Conservation (phyloP, 345 rosid species). For the Hypericum androsaemum region DNA sequence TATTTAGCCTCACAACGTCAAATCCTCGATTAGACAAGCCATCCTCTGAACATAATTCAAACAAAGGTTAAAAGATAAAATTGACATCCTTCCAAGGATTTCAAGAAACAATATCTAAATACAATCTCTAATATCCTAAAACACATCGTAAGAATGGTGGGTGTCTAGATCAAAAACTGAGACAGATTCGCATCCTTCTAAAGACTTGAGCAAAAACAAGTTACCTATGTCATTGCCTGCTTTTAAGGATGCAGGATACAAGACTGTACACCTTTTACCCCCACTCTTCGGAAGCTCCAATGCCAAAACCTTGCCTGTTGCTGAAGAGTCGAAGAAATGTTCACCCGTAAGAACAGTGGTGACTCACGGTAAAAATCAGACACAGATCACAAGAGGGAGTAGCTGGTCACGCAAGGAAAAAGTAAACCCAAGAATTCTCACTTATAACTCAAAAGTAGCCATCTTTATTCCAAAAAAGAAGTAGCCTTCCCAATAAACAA, state of each 20-base stretch:
- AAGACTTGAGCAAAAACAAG: slow-evolving; percentile 5
- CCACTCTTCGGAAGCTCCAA: slow-evolving; percentile 75
- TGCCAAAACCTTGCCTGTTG: slow-evolving; percentile 85
- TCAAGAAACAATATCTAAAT: slow-evolving; percentile 7
- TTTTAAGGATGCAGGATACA: slow-evolving; percentile 90
- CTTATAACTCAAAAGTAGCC: too few relatives aligned
- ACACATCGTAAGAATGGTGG: too few relatives aligned
- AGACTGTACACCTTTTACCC: slow-evolving; percentile 52
- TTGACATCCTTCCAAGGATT: not conserved
- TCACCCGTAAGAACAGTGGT: not conserved
- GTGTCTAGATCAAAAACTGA: too few relatives aligned
- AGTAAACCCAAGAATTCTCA: too few relatives aligned
- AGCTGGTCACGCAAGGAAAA: not conserved
- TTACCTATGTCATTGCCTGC: slow-evolving; percentile 87
- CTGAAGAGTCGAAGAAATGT: slow-evolving; percentile 30
- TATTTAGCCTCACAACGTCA: slow-evolving; percentile 79
- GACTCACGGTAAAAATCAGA: not conserved
- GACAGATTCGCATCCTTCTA: not conserved
- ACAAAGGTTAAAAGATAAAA: not conserved
- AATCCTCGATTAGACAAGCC: slow-evolving; percentile 79
- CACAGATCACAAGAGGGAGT: not conserved
- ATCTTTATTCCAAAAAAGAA: too few relatives aligned
- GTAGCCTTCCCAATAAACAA: too few relatives aligned
- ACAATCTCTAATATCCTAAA: slow-evolving; percentile 2
- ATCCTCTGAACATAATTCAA: slow-evolving; percentile 53